These are phyloP conservation scores for Xylaria grammica DNA, from an alignment of 495 filamentous ascomycete genomes.

Conservation along the genomic window DNA sequence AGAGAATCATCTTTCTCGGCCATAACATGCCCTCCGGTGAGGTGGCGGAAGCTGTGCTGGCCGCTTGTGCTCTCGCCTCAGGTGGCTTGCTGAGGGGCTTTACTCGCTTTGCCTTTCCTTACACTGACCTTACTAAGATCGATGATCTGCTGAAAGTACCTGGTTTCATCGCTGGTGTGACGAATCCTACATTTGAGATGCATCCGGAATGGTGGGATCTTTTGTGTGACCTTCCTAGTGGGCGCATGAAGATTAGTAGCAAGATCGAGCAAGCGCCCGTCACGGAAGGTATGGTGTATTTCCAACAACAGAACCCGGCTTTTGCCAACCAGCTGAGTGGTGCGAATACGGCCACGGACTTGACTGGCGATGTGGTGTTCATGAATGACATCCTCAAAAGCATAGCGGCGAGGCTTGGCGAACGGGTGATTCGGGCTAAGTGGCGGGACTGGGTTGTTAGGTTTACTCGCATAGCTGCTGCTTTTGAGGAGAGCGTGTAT, in stretches of 20 bases:
- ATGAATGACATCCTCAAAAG: conserved; percentile 84
- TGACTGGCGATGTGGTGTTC: conserved; percentile 88
- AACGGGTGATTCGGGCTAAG: conserved; percentile 86
- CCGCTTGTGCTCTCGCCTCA: conserved; percentile 89
- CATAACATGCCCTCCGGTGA: conserved; percentile 93
- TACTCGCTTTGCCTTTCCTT: conserved; percentile 97
- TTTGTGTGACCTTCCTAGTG: conserved; percentile 89
- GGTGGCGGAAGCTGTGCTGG: conserved; percentile 93
- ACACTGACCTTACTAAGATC: conserved; percentile 97
- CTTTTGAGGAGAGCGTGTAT: conserved; percentile 94
- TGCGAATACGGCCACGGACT: conserved; percentile 56
- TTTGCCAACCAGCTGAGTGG: conserved; percentile 54
- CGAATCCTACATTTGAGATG: conserved; percentile 93
- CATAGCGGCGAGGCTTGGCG: conserved; percentile 84
- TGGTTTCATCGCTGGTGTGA: conserved; percentile 97
- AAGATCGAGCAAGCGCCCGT: conserved; percentile 75
- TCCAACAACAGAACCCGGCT: conserved; percentile 76
- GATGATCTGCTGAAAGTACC: conserved; percentile 95
- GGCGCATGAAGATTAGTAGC: conserved; percentile 90
- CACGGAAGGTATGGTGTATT: conserved; percentile 82
- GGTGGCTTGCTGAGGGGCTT: conserved; percentile 95
- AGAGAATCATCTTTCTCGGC: conserved; percentile 93
- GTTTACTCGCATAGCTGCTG: conserved; percentile 89
- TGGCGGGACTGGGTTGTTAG: conserved; percentile 89
- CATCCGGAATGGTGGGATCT: conserved; percentile 99